Evolutionary conservation across 352 stramenopile genomes (phyloP).

Genomic region (Globisporangium apiculatum): DNA sequence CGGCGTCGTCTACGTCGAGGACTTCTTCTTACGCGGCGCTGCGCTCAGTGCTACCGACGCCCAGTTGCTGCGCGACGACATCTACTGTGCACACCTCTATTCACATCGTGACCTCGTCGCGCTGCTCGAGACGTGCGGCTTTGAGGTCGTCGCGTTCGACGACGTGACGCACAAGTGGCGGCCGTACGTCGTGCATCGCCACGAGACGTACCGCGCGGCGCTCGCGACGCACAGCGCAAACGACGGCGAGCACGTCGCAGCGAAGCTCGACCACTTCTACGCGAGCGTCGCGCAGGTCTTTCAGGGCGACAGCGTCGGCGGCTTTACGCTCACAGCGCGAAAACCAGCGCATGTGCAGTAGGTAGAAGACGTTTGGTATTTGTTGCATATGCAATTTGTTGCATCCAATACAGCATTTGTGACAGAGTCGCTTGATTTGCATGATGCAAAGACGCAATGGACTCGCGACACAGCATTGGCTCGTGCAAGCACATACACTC

Average conservation of each 20-base stretch:
- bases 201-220: constrained; percentile 31
- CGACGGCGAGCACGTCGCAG: constrained; percentile 49
- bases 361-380: too few relatives aligned
- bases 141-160: constrained; percentile 43
- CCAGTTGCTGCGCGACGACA: constrained; percentile 38
- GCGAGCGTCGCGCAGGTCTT: constrained; percentile 49
- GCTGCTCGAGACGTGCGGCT: constrained; percentile 39
- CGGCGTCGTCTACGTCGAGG: constrained; percentile 70
- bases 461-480: too few relatives aligned
- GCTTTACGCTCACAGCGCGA: constrained; percentile 42
- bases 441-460: background rate
- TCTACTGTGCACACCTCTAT: constrained; percentile 56
- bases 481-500: too few relatives aligned
- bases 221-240: constrained; percentile 38
- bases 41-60: constrained; percentile 38
- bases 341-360: constrained; percentile 10
- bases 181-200: constrained; percentile 40
- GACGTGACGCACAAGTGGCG: constrained; percentile 66
- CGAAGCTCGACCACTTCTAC: constrained; percentile 72
- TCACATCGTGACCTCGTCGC: constrained; percentile 27
- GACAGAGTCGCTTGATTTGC: background rate
- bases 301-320: constrained; percentile 44
- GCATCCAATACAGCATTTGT: background rate
- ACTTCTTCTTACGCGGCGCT: constrained; percentile 51
- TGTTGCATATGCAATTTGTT: background rate